A percentile compares a stretch with the other conserved stretches of the same genome.
phyloP scores from a whole-genome alignment of 1,284 basidiomycete species.

The Apiotrichum akiyoshidainum region DNA sequence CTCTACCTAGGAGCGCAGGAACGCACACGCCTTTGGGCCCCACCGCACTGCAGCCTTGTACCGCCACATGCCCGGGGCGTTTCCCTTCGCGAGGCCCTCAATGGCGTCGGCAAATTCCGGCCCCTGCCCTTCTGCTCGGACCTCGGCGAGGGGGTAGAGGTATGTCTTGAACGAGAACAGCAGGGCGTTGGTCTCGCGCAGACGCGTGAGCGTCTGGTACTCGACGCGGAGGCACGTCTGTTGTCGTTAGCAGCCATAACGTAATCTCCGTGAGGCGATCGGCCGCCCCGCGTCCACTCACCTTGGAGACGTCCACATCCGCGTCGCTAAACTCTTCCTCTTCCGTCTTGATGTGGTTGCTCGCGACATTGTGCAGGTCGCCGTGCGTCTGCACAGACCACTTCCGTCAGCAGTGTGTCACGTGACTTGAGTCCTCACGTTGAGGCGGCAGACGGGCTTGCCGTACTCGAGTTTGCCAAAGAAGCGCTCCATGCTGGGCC shows the following conservation, averaged over 20 bases:
- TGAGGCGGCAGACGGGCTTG: constrained; percentile 14
- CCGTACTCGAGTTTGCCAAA: constrained; percentile 13
- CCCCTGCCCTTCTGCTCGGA: constrained; percentile 14
- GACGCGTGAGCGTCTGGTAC: constrained; percentile 17
- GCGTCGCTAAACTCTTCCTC: background rate
- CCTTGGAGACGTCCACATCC: constrained; percentile 8
- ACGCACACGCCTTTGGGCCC: constrained; percentile 12
- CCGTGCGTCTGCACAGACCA: constrained; percentile 18
- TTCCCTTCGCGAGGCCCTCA: constrained; percentile 18
- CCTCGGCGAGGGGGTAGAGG: constrained; percentile 11
- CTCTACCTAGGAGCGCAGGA: constrained; percentile 8
- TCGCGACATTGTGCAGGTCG: constrained; percentile 9
- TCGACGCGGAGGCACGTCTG: constrained; percentile 16
- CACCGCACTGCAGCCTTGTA: constrained; percentile 19
- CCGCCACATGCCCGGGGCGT: constrained; percentile 18
- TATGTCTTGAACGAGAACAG: constrained; percentile 21
- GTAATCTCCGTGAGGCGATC: no score
- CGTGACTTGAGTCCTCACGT: constrained; percentile 11
- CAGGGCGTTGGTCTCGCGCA: constrained; percentile 10
- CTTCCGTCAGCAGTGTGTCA: constrained; percentile 11
- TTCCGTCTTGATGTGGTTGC: constrained; percentile 13
- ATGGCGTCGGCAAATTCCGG: constrained; percentile 16
- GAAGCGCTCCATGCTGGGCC: constrained; percentile 20
- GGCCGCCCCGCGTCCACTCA: no score
- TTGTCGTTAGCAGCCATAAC: no score